Conservation (phyloP, 257 asterid species). For the Solanum sitiens region DNA sequence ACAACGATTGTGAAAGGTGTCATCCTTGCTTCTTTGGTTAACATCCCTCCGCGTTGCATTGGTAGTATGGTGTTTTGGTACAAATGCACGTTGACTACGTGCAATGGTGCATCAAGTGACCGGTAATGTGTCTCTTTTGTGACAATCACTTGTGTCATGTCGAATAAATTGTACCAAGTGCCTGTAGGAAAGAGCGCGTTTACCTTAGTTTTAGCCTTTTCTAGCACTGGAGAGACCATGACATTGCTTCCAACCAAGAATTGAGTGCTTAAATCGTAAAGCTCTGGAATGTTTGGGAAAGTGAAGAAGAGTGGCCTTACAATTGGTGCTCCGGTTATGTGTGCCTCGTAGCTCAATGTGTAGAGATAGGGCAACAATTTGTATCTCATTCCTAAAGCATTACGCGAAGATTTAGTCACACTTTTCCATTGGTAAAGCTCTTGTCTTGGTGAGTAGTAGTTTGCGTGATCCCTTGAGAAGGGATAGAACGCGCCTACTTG, state of each 20-base stretch:
- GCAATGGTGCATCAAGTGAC: constrained; percentile 60
- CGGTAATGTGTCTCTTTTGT: constrained; percentile 24
- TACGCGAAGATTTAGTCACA: constrained; percentile 82
- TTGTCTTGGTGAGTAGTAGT: constrained; percentile 79
- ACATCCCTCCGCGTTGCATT: constrained; percentile 82
- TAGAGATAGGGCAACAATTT: constrained; percentile 67
- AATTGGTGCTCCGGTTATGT: constrained; percentile 68
- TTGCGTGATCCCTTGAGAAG: constrained; percentile 90
- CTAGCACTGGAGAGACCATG: constrained; percentile 87
- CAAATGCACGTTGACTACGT: constrained; percentile 69
- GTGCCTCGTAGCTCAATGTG: constrained; percentile 80
- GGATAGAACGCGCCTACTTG: constrained; percentile 94
- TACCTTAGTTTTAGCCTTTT: constrained; percentile 34
- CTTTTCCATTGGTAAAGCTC: constrained; percentile 97
- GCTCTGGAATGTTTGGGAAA: constrained; percentile 36
- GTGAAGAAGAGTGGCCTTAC: constrained; percentile 81
- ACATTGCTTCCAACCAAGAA: constrained; percentile 69
- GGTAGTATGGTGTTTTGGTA: constrained; percentile 68
- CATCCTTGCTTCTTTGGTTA: constrained; percentile 63
- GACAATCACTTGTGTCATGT: constrained; percentile 49
- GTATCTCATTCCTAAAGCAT: constrained; percentile 88
- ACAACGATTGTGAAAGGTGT: constrained; percentile 75
- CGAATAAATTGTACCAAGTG: constrained; percentile 72
- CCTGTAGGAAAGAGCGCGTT: constrained; percentile 64
- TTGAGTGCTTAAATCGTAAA: constrained; percentile 73